These are phyloP conservation scores for Fraxinus sp. DNA, from an alignment of 305 asterid species.

Conservation along the genomic window DNA sequence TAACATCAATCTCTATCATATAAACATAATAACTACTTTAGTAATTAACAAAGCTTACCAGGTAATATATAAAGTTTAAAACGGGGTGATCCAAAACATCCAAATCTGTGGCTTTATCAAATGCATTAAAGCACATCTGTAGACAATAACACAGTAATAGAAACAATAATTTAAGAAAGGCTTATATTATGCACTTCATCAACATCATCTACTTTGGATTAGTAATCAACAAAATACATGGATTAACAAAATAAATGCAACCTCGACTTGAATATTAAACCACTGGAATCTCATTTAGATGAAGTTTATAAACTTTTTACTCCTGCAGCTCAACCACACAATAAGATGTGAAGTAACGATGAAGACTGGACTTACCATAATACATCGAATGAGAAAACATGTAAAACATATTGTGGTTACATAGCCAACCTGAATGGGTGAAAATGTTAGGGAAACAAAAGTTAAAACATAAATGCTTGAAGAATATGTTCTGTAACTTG, in stretches of 20 bases:
- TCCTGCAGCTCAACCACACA: not conserved
- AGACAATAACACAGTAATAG: conserved; percentile 8
- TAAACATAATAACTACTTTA: not conserved
- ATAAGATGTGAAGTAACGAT: not conserved
- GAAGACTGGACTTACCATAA: conserved; percentile 64
- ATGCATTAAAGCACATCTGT: conserved; percentile 88
- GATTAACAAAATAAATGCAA: not conserved
- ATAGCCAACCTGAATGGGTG: conserved; percentile 79
- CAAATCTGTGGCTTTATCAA: conserved; percentile 80
- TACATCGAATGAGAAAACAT: conserved; percentile 83
- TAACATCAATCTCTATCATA: not conserved
- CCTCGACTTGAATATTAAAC: not conserved
- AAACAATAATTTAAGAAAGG: not conserved
- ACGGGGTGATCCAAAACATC: conserved; percentile 88
- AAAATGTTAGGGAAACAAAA: conserved; percentile 11
- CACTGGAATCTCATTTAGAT: conserved; percentile 15
- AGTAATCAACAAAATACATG: not conserved
- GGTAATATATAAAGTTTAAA: conserved; percentile 69
- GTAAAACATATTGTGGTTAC: conserved; percentile 90
- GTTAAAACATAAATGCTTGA: conserved; percentile 6
- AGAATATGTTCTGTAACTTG: conserved; percentile 11
- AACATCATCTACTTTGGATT: not conserved
- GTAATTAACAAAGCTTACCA: conserved; percentile 45
- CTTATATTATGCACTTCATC: not conserved
- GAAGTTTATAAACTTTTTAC: not conserved